Conservation (phyloP, 2,329 filamentous ascomycete genomes). For the Colletotrichum cuscutae region DNA sequence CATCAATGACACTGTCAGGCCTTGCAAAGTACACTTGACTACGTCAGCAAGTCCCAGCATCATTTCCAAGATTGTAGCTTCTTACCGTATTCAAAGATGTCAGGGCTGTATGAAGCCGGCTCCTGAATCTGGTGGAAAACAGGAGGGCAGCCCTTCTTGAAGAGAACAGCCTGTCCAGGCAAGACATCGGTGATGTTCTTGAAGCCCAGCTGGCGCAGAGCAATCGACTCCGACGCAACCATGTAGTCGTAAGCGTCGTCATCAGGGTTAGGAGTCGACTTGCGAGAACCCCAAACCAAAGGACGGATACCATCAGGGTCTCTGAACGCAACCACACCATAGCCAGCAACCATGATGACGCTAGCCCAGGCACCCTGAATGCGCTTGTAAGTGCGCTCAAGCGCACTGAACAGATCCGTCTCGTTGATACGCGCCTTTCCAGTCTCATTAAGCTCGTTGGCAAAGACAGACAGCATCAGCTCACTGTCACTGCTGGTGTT, state of each 20-base stretch:
- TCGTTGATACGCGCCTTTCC: slow-evolving; percentile 84
- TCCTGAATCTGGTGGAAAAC: slow-evolving; percentile 80
- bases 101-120: slow-evolving; percentile 78
- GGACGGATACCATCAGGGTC: slow-evolving; percentile 78
- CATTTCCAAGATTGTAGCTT: not conserved
- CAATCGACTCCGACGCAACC: slow-evolving; percentile 90
- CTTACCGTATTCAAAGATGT: slow-evolving; percentile 73
- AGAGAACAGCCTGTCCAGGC: slow-evolving; percentile 87
- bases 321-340: slow-evolving; percentile 82
- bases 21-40: slow-evolving; percentile 81
- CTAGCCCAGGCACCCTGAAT: slow-evolving; percentile 84
- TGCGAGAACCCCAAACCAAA: slow-evolving; percentile 78
- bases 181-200: slow-evolving; percentile 79
- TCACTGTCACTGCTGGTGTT: slow-evolving; percentile 48
- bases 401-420: slow-evolving; percentile 79
- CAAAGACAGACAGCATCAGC: slow-evolving; percentile 68
- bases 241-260: slow-evolving; percentile 82
- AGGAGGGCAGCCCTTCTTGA: slow-evolving; percentile 79
- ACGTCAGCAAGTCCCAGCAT: not conserved
- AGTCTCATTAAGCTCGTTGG: slow-evolving; percentile 81
- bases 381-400: slow-evolving; percentile 77
- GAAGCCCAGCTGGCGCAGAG: slow-evolving; percentile 84
- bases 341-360: slow-evolving; percentile 83
- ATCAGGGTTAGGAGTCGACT: slow-evolving; percentile 65
- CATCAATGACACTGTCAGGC: slow-evolving; percentile 85